Base-by-base conservation (phyloP, 2,329 filamentous ascomycete species). In the Hypomyces rosellus region DNA sequence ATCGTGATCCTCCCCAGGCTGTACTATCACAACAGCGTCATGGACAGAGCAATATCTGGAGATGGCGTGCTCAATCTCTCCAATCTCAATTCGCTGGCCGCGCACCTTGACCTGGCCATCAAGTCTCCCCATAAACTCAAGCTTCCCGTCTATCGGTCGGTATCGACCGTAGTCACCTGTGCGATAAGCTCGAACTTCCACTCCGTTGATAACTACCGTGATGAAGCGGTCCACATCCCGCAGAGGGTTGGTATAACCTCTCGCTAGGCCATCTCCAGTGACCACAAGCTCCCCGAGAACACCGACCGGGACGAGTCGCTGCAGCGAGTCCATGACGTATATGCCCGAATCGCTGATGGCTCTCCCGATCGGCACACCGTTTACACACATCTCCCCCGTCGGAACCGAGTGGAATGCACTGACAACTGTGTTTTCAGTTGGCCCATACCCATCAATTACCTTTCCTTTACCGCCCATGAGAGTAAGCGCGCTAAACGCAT, bases 111-210 rank as follows among this genome's bases (percentile, higher is more conserved):
- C 50, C 15, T 65, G 62, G 2, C 43, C 37, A 16, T 66, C 63
- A 3, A 60, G 57, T 11, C 64, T 58, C 1, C 60, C 60, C 1
- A 65, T 51, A 45, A 63, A 64, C 38, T 63, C 62, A 2, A 66
- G 34, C 2, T 54, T 39, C 1, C 58, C 57, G 43, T 64, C 60
- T 1, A n/a, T 20, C 34, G 54, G 18, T 0, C 60, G 47, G 34
- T 52, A 59, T 1, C 63, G 59, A 9, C 54, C 60, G 22, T 49
- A 48, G 22, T 66, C 64, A 1, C 63, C 63, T 0, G 63, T 66
- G 1, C 58, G 49, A 38, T 65, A 65, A 0, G 57, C 61, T 7
- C 52, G 25, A 1, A 56, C 37, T 2, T 3, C 4, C 5, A 46
- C 22, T 1, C 38, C 48, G 6, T 41, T 42, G 5, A 61, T 48